phyloP scores from a whole-genome alignment of 2,329 filamentous ascomycete genomes.

The Penicillium capsulatum region DNA sequence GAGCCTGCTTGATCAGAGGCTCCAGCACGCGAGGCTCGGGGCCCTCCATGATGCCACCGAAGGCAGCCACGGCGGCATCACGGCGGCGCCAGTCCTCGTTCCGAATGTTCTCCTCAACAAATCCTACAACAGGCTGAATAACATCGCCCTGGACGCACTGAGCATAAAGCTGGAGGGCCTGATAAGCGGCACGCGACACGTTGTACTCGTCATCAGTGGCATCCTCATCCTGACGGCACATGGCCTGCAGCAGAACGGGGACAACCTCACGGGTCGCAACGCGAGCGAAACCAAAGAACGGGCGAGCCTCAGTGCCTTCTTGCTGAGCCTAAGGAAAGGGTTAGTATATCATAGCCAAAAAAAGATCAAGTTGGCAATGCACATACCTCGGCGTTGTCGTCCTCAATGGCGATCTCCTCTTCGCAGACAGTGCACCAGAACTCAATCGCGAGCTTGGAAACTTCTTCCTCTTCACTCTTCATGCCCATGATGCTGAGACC shows the following conservation, averaged over 20 bases:
- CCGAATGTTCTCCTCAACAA: conserved; percentile 87
- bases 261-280: conserved; percentile 93
- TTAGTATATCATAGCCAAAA: neutral
- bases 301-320: conserved; percentile 78
- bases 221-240: conserved; percentile 97
- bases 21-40: conserved; percentile 89
- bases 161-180: conserved; percentile 91
- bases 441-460: conserved; percentile 94
- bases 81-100: conserved; percentile 90
- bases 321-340: conserved; percentile 48
- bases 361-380: conserved; percentile 2
- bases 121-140: conserved; percentile 79
- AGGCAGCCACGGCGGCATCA: conserved; percentile 93
- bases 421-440: conserved; percentile 99
- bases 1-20: conserved; percentile 90
- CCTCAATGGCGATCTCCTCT: conserved; percentile 95
- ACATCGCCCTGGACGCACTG: conserved; percentile 83
- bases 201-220: conserved; percentile 97
- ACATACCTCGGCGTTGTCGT: conserved; percentile 79
- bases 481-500: conserved; percentile 96
- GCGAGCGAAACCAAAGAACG: conserved; percentile 92
- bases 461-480: conserved; percentile 97
- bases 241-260: conserved; percentile 78
- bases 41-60: conserved; percentile 98
- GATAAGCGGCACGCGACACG: conserved; percentile 87